These are phyloP conservation scores for Trichoderma guizhouense DNA, from an alignment of 2,329 filamentous ascomycete genomes.

Conservation along the genomic window DNA sequence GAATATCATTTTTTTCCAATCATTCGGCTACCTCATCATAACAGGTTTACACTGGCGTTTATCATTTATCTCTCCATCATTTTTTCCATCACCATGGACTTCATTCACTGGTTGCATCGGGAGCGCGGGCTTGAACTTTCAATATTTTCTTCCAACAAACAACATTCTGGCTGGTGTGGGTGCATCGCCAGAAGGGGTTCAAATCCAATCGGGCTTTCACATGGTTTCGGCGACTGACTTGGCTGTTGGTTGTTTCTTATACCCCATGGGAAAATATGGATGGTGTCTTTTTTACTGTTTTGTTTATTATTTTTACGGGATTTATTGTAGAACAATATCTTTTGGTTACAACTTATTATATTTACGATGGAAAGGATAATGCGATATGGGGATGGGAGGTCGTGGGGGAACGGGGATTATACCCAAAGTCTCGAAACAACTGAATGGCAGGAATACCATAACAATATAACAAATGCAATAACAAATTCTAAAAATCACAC, in stretches of 20 bases:
- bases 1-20: neutral
- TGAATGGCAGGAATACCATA: slow-evolving; percentile 40
- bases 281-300: neutral
- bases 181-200: neutral
- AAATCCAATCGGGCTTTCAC: neutral
- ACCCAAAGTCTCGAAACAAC: slow-evolving; percentile 19
- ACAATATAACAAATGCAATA: slow-evolving; percentile 17
- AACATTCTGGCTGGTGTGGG: neutral
- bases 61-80: neutral
- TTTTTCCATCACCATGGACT: neutral
- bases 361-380: slow-evolving; percentile 8
- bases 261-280: neutral
- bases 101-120: slow-evolving; percentile 15
- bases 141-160: neutral
- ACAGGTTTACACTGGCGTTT: slow-evolving; percentile 11
- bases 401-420: neutral
- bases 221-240: slow-evolving; percentile 6
- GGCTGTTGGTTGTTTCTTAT: neutral
- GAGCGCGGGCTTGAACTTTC: slow-evolving; percentile 3
- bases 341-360: neutral
- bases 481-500: neutral
- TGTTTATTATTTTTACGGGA: neutral
- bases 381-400: neutral
- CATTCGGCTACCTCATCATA: slow-evolving; percentile 1
- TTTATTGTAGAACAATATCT: slow-evolving; percentile 8